phyloP scores from a whole-genome alignment of 495 filamentous ascomycete genomes.

The Penicillium angulare region DNA sequence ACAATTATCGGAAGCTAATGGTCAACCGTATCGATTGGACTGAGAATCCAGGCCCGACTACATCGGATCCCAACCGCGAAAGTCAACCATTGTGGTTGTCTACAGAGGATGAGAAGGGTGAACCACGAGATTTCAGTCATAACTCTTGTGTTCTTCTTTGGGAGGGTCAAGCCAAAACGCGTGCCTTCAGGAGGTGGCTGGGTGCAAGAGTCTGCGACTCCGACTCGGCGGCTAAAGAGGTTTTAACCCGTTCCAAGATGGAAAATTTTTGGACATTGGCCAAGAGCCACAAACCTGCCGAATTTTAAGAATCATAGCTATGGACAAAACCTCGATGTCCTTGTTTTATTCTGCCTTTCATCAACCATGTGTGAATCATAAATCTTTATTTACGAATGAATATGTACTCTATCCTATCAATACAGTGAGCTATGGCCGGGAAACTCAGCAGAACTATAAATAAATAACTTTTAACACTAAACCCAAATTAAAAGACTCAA shows the following conservation, averaged over 20 bases:
- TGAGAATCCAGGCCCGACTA: slow-evolving; percentile 72
- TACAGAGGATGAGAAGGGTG: slow-evolving; percentile 74
- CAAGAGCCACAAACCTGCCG: slow-evolving; percentile 59
- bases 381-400: slow-evolving; percentile 8
- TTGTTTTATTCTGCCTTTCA: not conserved
- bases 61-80: slow-evolving; percentile 59
- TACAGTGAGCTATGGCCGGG: slow-evolving; percentile 2
- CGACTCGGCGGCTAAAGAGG: slow-evolving; percentile 81
- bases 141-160: slow-evolving; percentile 83
- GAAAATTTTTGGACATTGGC: slow-evolving; percentile 96
- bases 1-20: slow-evolving; percentile 86
- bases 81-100: slow-evolving; percentile 67
- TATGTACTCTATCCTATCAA: slow-evolving; percentile 18
- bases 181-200: slow-evolving; percentile 78
- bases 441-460: slow-evolving; percentile 1
- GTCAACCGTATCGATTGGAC: slow-evolving; percentile 91
- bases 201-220: slow-evolving; percentile 81
- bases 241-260: slow-evolving; percentile 76
- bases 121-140: slow-evolving; percentile 71
- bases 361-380: slow-evolving; percentile 11
- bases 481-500: slow-evolving; percentile 7
- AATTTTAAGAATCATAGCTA: slow-evolving; percentile 6
- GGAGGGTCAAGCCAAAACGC: slow-evolving; percentile 78
- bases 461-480: slow-evolving; percentile 11
- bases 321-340: too few relatives aligned